These are phyloP conservation scores for Geotrichum restrictum DNA, from an alignment of 1,139 yeast species.

Conservation along the genomic window DNA sequence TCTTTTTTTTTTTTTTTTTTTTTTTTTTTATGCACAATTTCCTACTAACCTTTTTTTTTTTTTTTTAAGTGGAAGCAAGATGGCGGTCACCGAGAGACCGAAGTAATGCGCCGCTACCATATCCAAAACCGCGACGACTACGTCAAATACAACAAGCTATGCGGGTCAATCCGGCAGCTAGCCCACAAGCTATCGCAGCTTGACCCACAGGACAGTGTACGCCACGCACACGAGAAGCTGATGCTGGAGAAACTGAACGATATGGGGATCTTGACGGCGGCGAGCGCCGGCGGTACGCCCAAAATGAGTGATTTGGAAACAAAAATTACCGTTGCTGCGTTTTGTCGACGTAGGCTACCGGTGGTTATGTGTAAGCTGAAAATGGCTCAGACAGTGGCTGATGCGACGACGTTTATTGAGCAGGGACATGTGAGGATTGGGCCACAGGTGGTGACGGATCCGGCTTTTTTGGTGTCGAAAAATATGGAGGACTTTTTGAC, in stretches of 20 bases:
- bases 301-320: conserved; percentile 92
- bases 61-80: conserved; percentile 76
- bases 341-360: conserved; percentile 88
- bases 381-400: conserved; percentile 87
- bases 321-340: conserved; percentile 83
- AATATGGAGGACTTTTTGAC: conserved; percentile 94
- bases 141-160: conserved; percentile 83
- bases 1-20: background rate
- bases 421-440: conserved; percentile 98
- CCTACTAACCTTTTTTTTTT: background rate
- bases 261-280: conserved; percentile 66
- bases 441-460: conserved; percentile 90
- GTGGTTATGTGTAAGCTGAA: conserved; percentile 92
- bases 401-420: conserved; percentile 87
- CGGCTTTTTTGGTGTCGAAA: conserved; percentile 84
- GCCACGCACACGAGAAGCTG: conserved; percentile 82
- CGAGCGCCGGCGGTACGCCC: conserved; percentile 52
- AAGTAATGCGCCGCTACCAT: conserved; percentile 91
- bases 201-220: conserved; percentile 78
- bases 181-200: conserved; percentile 81
- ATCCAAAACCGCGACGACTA: conserved; percentile 93
- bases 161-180: conserved; percentile 84
- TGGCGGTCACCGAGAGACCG: conserved; percentile 89
- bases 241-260: conserved; percentile 78
- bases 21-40: background rate